Evolutionary conservation across 805 yeast genomes (phyloP).

Genomic region (Barnettozyma vustinii): DNA sequence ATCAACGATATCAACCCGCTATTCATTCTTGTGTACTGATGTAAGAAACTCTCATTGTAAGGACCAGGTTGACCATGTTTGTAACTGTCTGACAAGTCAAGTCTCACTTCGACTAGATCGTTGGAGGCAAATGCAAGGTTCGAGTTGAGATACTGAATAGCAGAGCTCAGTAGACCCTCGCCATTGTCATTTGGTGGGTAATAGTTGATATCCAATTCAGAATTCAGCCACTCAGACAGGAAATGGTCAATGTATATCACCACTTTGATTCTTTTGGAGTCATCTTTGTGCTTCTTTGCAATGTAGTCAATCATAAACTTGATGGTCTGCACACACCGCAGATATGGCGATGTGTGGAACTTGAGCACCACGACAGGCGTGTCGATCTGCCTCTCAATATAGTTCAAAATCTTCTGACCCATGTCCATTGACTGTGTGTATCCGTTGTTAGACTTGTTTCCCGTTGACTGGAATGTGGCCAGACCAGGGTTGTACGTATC

Average conservation of each 20-base stretch:
- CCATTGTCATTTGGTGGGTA: conserved; percentile 44
- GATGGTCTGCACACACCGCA: conserved; percentile 38
- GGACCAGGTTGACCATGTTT: conserved; percentile 38
- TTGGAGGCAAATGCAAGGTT: conserved; percentile 17
- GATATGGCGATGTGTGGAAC: conserved; percentile 39
- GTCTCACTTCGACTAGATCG: conserved; percentile 24
- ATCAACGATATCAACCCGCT: conserved; percentile 30
- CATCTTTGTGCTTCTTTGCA: conserved; percentile 14
- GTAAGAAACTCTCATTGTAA: conserved; percentile 35
- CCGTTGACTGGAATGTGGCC: conserved; percentile 24
- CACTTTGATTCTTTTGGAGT: conserved; percentile 9
- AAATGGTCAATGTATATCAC: conserved; percentile 36
- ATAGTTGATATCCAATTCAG: conserved; percentile 32
- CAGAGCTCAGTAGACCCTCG: conserved; percentile 32
- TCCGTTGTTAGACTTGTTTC: conserved; percentile 25
- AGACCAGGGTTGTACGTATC: conserved; percentile 24
- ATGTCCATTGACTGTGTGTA: conserved; percentile 22
- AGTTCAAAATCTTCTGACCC: conserved; percentile 20
- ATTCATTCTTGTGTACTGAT: conserved; percentile 32
- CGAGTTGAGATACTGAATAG: conserved; percentile 33
- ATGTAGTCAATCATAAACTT: conserved; percentile 21
- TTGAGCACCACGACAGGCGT: conserved; percentile 14
- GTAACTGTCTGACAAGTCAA: conserved; percentile 30
- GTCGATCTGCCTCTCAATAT: conserved; percentile 16
- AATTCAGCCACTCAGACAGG: conserved; percentile 39